A percentile compares a stretch with the other conserved stretches of the same genome.
phyloP scores from a whole-genome alignment of 2,329 filamentous ascomycete species.

The Talaromyces piceae region DNA sequence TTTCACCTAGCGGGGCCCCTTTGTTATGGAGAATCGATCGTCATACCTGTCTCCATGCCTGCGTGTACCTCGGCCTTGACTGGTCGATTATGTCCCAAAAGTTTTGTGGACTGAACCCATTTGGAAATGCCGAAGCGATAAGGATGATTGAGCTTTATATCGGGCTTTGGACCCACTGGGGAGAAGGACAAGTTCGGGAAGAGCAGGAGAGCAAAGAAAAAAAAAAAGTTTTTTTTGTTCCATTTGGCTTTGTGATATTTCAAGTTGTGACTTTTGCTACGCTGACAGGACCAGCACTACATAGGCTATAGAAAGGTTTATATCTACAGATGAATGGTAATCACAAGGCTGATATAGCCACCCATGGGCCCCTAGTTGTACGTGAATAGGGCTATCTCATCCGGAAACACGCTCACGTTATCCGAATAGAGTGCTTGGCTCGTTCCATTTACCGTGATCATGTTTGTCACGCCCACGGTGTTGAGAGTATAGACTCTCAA shows the following conservation, averaged over 20 bases:
- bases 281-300: background rate
- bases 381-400: conserved; percentile 37
- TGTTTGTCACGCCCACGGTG: conserved; percentile 39
- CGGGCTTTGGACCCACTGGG: background rate
- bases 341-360: background rate
- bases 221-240: too few species aligned
- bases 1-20: background rate
- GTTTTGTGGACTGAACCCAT: background rate
- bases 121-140: background rate
- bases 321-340: background rate
- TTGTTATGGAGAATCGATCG: background rate
- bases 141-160: background rate
- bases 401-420: conserved; percentile 41
- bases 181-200: background rate
- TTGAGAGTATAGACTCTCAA: conserved; percentile 41
- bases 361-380: conserved; percentile 6
- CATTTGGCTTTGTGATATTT: background rate
- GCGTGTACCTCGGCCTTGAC: background rate
- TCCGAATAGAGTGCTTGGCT: conserved; percentile 39
- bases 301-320: background rate
- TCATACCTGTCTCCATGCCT: background rate
- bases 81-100: background rate
- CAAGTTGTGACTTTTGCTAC: background rate
- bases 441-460: conserved; percentile 39
- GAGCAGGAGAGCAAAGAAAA: too few species aligned